Percentiles rank a stretch among this genome's conserved stretches.
Conservation (phyloP, 345 rosid genomes). For the Dimocarpus longan region DNA sequence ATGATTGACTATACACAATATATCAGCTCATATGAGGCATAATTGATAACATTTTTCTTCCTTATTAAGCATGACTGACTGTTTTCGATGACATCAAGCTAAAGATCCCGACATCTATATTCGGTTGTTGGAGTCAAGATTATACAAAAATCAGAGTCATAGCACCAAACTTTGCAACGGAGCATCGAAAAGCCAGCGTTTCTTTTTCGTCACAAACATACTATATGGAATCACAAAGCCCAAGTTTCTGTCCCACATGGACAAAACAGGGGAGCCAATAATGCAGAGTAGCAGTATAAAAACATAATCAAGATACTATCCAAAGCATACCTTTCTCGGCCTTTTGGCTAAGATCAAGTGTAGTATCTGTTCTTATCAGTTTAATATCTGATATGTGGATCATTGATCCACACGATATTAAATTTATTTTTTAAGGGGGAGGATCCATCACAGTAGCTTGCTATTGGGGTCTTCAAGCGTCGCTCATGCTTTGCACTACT, state of each 20-base stretch:
- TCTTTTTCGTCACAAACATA: too few relatives aligned
- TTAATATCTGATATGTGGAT: constrained; percentile 59
- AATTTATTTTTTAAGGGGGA: constrained; percentile 19
- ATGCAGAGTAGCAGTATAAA: not conserved
- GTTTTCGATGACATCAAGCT: too few relatives aligned
- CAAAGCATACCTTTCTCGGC: constrained; percentile 61
- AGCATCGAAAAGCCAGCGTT: too few relatives aligned
- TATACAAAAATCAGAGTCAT: too few relatives aligned
- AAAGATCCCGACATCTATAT: too few relatives aligned
- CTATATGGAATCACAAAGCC: too few relatives aligned
- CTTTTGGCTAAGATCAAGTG: constrained; percentile 77
- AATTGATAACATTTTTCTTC: too few relatives aligned
- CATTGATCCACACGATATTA: constrained; percentile 13
- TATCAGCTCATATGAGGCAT: too few relatives aligned
- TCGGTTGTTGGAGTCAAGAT: too few relatives aligned
- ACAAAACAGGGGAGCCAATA: not conserved
- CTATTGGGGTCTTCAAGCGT: not conserved
- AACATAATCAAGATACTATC: not conserved
- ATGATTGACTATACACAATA: too few relatives aligned
- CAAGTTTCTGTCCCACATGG: not conserved
- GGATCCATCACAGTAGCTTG: not conserved
- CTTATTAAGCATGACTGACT: too few relatives aligned
- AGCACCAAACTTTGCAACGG: too few relatives aligned
- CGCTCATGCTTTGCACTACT: constrained; percentile 8
- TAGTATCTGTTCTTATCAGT: constrained; percentile 71